phyloP scores from a whole-genome alignment of 306 rosid genomes.

The Chamaecrista fasciculata region DNA sequence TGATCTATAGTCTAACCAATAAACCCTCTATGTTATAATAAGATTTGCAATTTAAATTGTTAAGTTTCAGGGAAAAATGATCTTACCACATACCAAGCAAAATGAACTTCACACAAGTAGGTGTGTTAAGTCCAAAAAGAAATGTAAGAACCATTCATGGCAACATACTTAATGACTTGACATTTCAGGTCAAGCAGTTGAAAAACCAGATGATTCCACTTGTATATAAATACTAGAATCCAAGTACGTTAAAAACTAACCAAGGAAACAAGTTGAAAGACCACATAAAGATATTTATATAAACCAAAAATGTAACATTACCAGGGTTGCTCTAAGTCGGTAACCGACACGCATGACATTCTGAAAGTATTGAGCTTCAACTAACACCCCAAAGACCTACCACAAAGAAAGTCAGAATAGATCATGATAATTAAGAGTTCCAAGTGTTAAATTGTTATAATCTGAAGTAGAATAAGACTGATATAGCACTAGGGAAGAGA shows the following conservation, averaged over 20 bases:
- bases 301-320: slow-evolving; percentile 32
- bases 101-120: background rate
- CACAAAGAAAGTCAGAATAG: slow-evolving; percentile 33
- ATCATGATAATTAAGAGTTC: slow-evolving; percentile 16
- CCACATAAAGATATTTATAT: background rate
- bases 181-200: slow-evolving; percentile 4
- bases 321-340: slow-evolving; percentile 85
- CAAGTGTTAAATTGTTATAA: background rate
- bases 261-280: background rate
- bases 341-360: slow-evolving; percentile 95
- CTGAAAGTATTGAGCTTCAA: slow-evolving; percentile 97
- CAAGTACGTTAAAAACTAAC: background rate
- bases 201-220: background rate
- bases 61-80: background rate
- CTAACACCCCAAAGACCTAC: slow-evolving; percentile 78
- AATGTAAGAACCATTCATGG: background rate
- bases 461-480: background rate
- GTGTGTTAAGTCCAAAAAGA: background rate
- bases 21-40: background rate
- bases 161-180: slow-evolving; percentile 3
- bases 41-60: slow-evolving; percentile 1
- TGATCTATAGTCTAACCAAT: background rate
- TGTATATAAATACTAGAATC: background rate
- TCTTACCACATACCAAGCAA: background rate
- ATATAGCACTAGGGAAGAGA: too few relatives aligned